These are phyloP conservation scores for Senna tora DNA, from an alignment of 306 rosid species.

Conservation along the genomic window DNA sequence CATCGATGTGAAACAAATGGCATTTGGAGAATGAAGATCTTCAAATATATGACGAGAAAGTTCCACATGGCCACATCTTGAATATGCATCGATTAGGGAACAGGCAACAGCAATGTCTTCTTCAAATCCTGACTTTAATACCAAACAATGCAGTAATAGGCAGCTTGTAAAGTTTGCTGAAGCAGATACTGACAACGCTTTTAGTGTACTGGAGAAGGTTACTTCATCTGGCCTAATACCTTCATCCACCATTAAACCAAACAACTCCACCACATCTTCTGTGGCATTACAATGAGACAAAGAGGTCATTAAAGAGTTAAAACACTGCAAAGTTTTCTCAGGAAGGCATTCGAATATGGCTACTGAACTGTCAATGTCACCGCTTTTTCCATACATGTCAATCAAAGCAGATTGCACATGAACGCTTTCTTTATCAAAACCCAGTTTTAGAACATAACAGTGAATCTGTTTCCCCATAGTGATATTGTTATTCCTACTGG, in stretches of 20 bases:
- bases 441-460: conserved; percentile 57
- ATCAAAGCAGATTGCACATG: conserved; percentile 80
- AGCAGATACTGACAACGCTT: conserved; percentile 66
- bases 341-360: conserved; percentile 54
- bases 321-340: conserved; percentile 59
- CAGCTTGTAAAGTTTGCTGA: conserved; percentile 51
- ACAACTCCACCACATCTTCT: conserved; percentile 79
- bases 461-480: conserved; percentile 72
- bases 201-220: conserved; percentile 68
- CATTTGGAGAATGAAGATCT: conserved; percentile 60
- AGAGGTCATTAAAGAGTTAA: conserved; percentile 87
- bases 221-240: conserved; percentile 69
- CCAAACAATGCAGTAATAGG: conserved; percentile 61
- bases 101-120: conserved; percentile 61
- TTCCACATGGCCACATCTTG: conserved; percentile 64
- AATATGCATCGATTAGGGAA: conserved; percentile 77
- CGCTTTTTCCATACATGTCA: conserved; percentile 80
- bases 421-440: conserved; percentile 60
- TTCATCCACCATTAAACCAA: conserved; percentile 75
- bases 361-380: conserved; percentile 67
- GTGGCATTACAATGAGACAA: conserved; percentile 58
- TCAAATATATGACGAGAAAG: conserved; percentile 63
- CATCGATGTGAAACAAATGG: conserved; percentile 75
- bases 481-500: conserved; percentile 54
- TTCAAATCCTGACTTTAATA: conserved; percentile 72